Evolutionary conservation across 805 yeast species (phyloP), one percentile per base, ranked within the genome.

Genomic region (Ogataea pilisensis): DNA sequence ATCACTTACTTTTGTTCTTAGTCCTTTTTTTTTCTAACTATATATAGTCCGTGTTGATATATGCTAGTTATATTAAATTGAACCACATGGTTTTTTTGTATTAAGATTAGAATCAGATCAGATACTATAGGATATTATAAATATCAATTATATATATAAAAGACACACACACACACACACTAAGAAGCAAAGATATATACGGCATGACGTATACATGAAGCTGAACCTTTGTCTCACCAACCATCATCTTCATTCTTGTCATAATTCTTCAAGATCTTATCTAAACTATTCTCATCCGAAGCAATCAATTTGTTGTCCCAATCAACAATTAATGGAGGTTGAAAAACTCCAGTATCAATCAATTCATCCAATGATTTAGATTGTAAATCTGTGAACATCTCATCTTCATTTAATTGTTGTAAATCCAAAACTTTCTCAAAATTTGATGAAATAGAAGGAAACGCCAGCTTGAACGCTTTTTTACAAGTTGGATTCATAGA

Each of bases 291-390:
- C 36, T 65, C 70, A 48, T 75, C 69, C 31, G 73, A 69, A 2
- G 85, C 85, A 19, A 78, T 63, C 55, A 67, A 54, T 37, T 72
- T 70, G 49, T 76, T 69, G 47, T 74, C 77, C 85, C 85, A 80
- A 58, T 80, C 85, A 13, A 80, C 82, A 14, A 78, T 64, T 33
- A 77, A 60, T 1, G 82, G 82, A 1, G 70, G 64, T 3, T 50
- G 64, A 46, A 60, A 68, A 47, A 54, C 46, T 0, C 58, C 57
- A 16, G 48, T 48, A 14, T 41, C 43, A 9, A 46, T 42, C 35
- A 56, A 36, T 16, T 53, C 54, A 6, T 46, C 54, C 25, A 55
- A 27, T 1, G 51, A 30, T 32, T 52, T 50, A 17, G 47, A 38
- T 18, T 41, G 47, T 5, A 43, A 25, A 7, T 36, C 31, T 21